These are phyloP conservation scores for Suillus subluteus DNA, from an alignment of 768 basidiomycete species.

Conservation along the genomic window DNA sequence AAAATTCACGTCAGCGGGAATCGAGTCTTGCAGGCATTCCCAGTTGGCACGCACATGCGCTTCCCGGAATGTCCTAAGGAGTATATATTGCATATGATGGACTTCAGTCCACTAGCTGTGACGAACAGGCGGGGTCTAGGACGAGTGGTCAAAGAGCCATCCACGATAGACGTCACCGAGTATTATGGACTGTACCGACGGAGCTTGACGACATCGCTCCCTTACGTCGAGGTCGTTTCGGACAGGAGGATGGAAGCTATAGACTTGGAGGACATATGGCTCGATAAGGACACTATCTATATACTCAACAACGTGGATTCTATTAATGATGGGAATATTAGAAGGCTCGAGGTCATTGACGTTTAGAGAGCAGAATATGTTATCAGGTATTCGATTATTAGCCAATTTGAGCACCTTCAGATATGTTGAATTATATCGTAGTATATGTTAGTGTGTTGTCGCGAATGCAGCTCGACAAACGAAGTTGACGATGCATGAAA, in stretches of 20 bases:
- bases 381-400: background rate
- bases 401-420: no score
- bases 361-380: background rate
- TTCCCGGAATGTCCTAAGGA: background rate
- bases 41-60: background rate
- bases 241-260: background rate
- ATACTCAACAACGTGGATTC: background rate
- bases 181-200: background rate
- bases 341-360: background rate
- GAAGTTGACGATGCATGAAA: no score
- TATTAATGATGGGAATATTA: background rate
- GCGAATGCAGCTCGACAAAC: background rate
- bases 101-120: background rate
- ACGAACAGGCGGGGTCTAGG: background rate
- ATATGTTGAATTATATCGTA: no score
- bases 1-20: background rate
- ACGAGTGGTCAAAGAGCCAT: background rate
- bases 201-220: background rate
- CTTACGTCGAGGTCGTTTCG: background rate
- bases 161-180: background rate
- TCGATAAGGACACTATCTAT: background rate
- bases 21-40: background rate
- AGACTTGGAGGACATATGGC: background rate
- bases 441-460: background rate
- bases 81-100: conserved; percentile 1